Conservation (phyloP, 2,329 filamentous ascomycete genomes). For the Pseudogymnoascus sp. region DNA sequence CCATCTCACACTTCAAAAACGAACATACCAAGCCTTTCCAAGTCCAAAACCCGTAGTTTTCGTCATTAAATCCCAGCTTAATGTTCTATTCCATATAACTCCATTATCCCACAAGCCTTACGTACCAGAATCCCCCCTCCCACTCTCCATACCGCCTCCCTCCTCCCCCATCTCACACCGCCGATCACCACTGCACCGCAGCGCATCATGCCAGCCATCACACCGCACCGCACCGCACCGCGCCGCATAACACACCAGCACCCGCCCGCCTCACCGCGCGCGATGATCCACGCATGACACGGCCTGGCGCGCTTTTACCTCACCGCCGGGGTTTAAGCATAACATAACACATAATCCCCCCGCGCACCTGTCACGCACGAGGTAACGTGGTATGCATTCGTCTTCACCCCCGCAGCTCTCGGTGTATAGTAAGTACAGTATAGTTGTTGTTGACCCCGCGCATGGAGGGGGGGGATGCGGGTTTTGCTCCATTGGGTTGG, state of each 20-base stretch:
- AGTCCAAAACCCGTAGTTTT: neutral
- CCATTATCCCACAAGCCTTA: neutral
- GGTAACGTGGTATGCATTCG: neutral
- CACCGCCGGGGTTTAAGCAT: neutral
- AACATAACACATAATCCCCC: neutral
- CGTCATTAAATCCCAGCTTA: neutral
- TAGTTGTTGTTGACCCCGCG: too few relatives aligned
- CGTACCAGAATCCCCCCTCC: neutral
- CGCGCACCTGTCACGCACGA: neutral
- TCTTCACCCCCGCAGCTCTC: neutral
- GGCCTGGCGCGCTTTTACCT: too few relatives aligned
- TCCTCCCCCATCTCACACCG: neutral
- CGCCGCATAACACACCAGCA: neutral
- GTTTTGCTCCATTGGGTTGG: neutral
- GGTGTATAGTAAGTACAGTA: neutral
- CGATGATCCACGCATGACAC: too few relatives aligned
- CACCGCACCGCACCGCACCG: neutral
- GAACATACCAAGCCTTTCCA: neutral
- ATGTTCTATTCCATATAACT: neutral
- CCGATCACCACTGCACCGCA: neutral
- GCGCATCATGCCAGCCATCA: too few relatives aligned
- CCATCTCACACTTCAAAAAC: neutral
- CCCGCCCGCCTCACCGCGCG: neutral
- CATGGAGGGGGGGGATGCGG: neutral
- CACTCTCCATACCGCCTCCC: neutral